phyloP scores from a whole-genome alignment of 495 filamentous ascomycete genomes.

The Aspergillus affinis region DNA sequence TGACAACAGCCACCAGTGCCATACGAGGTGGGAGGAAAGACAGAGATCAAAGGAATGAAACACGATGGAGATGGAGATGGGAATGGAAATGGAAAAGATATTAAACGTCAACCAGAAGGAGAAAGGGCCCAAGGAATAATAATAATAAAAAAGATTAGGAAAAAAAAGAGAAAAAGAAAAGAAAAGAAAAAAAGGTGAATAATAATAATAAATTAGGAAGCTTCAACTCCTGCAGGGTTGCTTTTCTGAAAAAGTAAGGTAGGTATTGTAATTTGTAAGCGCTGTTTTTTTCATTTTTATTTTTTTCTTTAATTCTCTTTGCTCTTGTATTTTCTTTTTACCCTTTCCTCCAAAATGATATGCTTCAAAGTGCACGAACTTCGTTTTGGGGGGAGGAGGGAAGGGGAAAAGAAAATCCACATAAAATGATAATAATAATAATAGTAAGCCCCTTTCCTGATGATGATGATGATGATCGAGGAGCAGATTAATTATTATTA shows the following conservation, averaged over 20 bases:
- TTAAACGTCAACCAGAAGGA: slow-evolving; percentile 10
- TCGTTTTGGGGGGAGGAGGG: background rate
- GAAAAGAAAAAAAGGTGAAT: slow-evolving; percentile 14
- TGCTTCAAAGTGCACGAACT: slow-evolving; percentile 6
- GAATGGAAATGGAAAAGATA: slow-evolving; percentile 6
- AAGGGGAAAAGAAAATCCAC: no score
- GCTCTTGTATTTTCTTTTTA: no score
- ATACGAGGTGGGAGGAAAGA: slow-evolving; percentile 12
- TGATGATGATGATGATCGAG: slow-evolving; percentile 13
- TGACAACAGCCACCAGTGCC: slow-evolving; percentile 20
- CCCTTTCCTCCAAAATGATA: no score
- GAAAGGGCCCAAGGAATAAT: background rate
- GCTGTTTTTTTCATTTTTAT: slow-evolving; percentile 5
- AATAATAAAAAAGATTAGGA: slow-evolving; percentile 2
- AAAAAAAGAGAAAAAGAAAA: slow-evolving; percentile 8
- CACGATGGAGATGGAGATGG: slow-evolving; percentile 5
- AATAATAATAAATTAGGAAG: slow-evolving; percentile 13
- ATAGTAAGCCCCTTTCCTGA: slow-evolving; percentile 10
- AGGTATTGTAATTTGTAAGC: slow-evolving; percentile 8
- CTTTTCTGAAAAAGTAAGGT: slow-evolving; percentile 11
- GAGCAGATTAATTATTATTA: background rate
- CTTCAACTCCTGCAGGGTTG: slow-evolving; percentile 11
- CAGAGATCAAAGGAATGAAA: slow-evolving; percentile 8
- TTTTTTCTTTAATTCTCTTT: slow-evolving; percentile 6
- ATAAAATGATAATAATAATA: no score